Evolutionary conservation across 495 filamentous ascomycete species (phyloP), one percentile per base, ranked within the genome.

Genomic region (Parathielavia hyrcaniae): DNA sequence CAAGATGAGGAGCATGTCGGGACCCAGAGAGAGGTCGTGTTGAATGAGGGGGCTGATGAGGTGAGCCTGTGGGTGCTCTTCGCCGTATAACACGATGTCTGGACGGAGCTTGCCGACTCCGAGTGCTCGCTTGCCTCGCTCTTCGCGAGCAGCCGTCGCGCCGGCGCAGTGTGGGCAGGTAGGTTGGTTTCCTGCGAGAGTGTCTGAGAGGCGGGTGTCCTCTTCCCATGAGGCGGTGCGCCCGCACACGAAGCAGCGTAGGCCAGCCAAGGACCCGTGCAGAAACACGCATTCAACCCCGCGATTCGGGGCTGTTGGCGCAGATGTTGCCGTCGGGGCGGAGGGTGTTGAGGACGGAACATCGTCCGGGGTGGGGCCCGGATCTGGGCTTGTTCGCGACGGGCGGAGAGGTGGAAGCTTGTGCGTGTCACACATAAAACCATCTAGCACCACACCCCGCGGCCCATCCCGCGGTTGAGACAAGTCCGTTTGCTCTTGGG

Each of bases 31-130:
- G 6, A 86, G 73, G 61, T 88, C 85, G 39, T 85, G 78, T n/a
- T 83, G 79, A 5, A 83, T 76, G 11, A 88, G 75, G 5, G 75
- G 75, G 12, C 77, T 81, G 53, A 88, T 80, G 17, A 81, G 70
- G 63, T 86, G 79, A 0, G 81, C 81, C n/a, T 79, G 73, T 0
- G 85, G 85, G 55, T 87, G 84, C 40, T 86, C 85, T 58, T 88
- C 85, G 6, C 83, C 83, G 61, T 88, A 88, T 0, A 88, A 69
- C 0, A 87, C 85, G 51, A 88, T 83, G 59, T 87, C 83, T 0
- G 85, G 85, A n/a, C 85, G 71, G 6, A 82, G 70, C 47, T 79
- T 78, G 51, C 85, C 85, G 12, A 88, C 73, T 6, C 80, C 80
- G 2, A 84, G 75, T 0, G 80, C 81, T 16, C 85, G 74, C 64